A percentile compares a stretch with the other conserved stretches of the same genome.
Evolutionary conservation across 768 basidiomycete genomes (phyloP).

Genomic region (Amyloporia xantha): DNA sequence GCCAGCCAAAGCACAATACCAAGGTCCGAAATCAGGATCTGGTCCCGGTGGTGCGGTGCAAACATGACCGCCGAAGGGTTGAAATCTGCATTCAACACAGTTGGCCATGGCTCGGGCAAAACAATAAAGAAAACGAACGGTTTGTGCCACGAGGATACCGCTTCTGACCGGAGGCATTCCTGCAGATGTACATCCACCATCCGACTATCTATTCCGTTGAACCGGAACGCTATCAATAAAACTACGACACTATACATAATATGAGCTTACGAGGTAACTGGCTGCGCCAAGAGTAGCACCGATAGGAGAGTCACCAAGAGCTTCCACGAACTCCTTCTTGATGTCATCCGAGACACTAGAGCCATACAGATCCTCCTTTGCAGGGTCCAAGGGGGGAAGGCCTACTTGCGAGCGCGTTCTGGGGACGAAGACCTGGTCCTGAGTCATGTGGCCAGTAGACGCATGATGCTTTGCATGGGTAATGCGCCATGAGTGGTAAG

Average conservation of each 20-base stretch:
- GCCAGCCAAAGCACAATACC: conserved; percentile 73
- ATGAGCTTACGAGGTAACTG: conserved; percentile 47
- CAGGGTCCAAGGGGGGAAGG: conserved; percentile 57
- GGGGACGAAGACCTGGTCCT: conserved; percentile 96
- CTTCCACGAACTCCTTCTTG: conserved; percentile 72
- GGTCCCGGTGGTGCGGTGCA: conserved; percentile 65
- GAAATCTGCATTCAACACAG: conserved; percentile 45
- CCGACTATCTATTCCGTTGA: conserved; percentile 52
- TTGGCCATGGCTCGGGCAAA: not conserved
- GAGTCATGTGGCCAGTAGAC: conserved; percentile 85
- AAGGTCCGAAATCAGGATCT: conserved; percentile 77
- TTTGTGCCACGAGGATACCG: conserved; percentile 74
- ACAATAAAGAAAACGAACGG: conserved; percentile 44
- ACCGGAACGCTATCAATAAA: not conserved
- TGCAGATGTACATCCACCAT: conserved; percentile 78
- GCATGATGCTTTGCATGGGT: conserved; percentile 95
- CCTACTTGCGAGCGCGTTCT: conserved; percentile 72
- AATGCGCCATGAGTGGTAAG: conserved; percentile 96
- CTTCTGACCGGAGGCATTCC: conserved; percentile 81
- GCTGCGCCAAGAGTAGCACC: conserved; percentile 48
- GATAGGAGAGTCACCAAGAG: conserved; percentile 87
- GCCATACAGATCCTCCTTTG: conserved; percentile 60
- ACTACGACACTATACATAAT: not conserved
- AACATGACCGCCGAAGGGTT: conserved; percentile 75
- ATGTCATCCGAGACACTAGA: conserved; percentile 60